Percentiles rank a stretch among this genome's conserved stretches.
phyloP scores from a whole-genome alignment of 768 basidiomycete species.

The Boletus rufocinnamomeus region DNA sequence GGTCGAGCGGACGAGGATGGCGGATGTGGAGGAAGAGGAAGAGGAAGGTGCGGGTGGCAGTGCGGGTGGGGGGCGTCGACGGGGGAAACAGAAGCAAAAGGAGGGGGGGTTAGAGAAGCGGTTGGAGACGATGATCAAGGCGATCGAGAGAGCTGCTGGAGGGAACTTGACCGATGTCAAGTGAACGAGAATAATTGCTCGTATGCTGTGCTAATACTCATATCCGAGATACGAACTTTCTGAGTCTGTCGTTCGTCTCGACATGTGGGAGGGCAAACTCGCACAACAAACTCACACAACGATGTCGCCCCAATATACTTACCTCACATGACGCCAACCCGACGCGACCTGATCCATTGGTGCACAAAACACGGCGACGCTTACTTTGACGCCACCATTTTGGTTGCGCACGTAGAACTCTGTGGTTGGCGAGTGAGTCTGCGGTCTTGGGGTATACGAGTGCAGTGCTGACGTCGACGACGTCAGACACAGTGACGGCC shows the following conservation, averaged over 20 bases:
- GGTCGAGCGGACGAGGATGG: slow-evolving; percentile 33
- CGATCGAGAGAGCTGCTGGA: slow-evolving; percentile 45
- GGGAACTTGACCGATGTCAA: slow-evolving; percentile 48
- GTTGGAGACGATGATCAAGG: slow-evolving; percentile 36
- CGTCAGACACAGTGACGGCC: no score
- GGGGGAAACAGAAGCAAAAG: slow-evolving; percentile 21
- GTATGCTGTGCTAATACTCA: background rate
- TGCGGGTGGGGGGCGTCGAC: slow-evolving; percentile 4
- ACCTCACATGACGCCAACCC: slow-evolving; percentile 52
- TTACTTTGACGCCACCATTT: background rate
- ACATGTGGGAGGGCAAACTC: slow-evolving; percentile 19
- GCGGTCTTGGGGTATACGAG: no score
- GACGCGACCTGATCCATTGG: slow-evolving; percentile 46
- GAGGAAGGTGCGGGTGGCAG: slow-evolving; percentile 5
- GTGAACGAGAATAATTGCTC: slow-evolving; percentile 11
- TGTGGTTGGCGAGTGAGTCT: no score
- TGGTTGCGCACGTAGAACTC: no score
- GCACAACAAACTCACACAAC: no score
- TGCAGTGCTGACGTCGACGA: no score
- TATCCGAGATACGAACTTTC: background rate
- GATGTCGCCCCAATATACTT: slow-evolving; percentile 38
- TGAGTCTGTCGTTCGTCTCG: background rate
- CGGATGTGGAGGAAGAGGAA: slow-evolving; percentile 20
- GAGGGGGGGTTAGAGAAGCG: slow-evolving; percentile 21
- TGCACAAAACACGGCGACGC: slow-evolving; percentile 50